Percentiles rank a stretch among this genome's conserved stretches.
phyloP scores from a whole-genome alignment of 306 rosid genomes.

The Mucuna pruriens region DNA sequence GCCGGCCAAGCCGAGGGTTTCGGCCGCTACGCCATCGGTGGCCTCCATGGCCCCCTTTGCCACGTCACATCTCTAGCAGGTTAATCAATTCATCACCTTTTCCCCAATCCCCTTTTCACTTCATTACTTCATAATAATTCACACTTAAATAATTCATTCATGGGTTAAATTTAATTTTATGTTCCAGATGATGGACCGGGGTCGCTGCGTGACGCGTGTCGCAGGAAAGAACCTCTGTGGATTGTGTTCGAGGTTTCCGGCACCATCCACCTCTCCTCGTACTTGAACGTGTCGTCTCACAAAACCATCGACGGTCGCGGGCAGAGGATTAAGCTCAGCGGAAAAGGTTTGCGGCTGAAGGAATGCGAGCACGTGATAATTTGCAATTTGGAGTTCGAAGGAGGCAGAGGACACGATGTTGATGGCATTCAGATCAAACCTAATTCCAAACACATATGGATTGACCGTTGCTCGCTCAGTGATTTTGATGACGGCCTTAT shows the following conservation, averaged over 20 bases:
- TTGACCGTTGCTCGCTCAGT: slow-evolving; percentile 82
- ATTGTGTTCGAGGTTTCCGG: slow-evolving; percentile 92
- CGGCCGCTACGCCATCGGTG: slow-evolving; percentile 85
- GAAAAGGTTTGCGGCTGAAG: slow-evolving; percentile 87
- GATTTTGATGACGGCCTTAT: slow-evolving; percentile 91
- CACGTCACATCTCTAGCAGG: slow-evolving; percentile 82
- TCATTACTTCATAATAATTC: no score
- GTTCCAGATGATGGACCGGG: slow-evolving; percentile 94
- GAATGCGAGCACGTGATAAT: slow-evolving; percentile 91
- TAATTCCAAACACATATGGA: slow-evolving; percentile 94
- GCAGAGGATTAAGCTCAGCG: slow-evolving; percentile 74
- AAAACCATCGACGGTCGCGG: slow-evolving; percentile 94
- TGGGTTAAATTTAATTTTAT: background rate
- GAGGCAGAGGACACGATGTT: slow-evolving; percentile 90
- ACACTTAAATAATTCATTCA: background rate
- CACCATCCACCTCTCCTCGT: slow-evolving; percentile 69
- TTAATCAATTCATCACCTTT: slow-evolving; percentile 16
- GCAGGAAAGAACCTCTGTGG: slow-evolving; percentile 86
- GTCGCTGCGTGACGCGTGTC: slow-evolving; percentile 81
- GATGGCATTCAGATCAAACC: slow-evolving; percentile 98
- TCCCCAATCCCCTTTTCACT: background rate
- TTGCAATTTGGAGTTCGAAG: slow-evolving; percentile 95
- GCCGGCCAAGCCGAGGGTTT: slow-evolving; percentile 89
- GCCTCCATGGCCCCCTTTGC: slow-evolving; percentile 77
- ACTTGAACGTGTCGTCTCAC: slow-evolving; percentile 73